Base-by-base conservation (phyloP, 2,329 filamentous ascomycete species). In the Penicillium sp. region DNA sequence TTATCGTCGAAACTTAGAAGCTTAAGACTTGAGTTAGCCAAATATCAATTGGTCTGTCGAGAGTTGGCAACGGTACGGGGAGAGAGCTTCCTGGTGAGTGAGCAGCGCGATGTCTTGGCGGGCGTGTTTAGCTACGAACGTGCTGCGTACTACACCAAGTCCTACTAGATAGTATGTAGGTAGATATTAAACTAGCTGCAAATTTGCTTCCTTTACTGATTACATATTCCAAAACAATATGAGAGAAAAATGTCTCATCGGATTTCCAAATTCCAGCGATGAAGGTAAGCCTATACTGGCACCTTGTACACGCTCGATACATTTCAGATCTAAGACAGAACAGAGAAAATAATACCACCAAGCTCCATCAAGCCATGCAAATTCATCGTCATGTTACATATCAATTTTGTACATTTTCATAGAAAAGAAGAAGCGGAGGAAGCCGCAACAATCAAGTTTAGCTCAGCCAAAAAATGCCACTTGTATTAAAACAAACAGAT, bases 331-430 rank as follows among this genome's bases (percentile, higher is more conserved):
- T 43, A 47, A 20, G 16, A 47, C 24, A 47, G 43, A 55, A 47
- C 9, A 42, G n/a, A 53, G 23, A 53, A 33, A 11, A 24, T 23
- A 11, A 24, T 26, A 33, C 26, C 51, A 26, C 46, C 56, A 46
- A 50, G 46, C 56, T 50, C 46, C 50, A 48, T 52, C 51, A 50
- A 40, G 33, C 46, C 30, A 58, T 58, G 56, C 56, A 52, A 57
- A 38, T 53, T 43, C 24, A 47, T 53, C 47, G 48, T 61, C 57
- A 58, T 55, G 28, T 48, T 45, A 56, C 55, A 55, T 55, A 47
- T 48, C 55, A 53, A 52, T 48, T 53, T 56, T 52, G 16, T 46
- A 45, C 52, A 55, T 46, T 46, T 48, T 21, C 47, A 57, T 50
- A 47, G 47, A 43, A 62, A 61, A 24, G 21, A 33, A 48, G 26